Evolutionary conservation across 305 asterid genomes (phyloP).

Genomic region (Fraxinus baroniana): DNA sequence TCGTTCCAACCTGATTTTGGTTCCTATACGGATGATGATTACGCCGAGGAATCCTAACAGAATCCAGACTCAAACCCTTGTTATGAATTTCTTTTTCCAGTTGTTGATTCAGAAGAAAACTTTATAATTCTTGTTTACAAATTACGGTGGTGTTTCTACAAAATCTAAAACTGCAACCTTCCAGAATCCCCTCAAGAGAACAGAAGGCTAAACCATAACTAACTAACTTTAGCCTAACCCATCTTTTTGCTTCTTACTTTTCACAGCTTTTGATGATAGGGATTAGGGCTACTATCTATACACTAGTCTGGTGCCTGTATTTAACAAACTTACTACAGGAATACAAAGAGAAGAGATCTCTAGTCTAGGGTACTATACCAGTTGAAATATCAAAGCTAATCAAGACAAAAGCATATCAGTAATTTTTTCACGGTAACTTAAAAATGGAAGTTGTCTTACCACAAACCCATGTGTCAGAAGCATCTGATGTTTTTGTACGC

Average conservation of each 20-base stretch:
- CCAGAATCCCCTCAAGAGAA: background rate
- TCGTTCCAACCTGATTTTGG: slow-evolving; percentile 25
- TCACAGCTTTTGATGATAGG: slow-evolving; percentile 34
- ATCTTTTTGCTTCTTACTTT: slow-evolving; percentile 20
- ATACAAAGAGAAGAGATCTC: background rate
- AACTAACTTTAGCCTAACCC: slow-evolving; percentile 58
- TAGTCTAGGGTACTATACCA: background rate
- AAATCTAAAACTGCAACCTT: slow-evolving; percentile 7
- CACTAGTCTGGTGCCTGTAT: slow-evolving; percentile 28
- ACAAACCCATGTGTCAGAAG: background rate
- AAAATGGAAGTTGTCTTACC: background rate
- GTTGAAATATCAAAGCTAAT: background rate
- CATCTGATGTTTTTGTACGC: background rate
- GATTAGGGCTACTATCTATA: slow-evolving; percentile 18
- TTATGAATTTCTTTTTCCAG: slow-evolving; percentile 45
- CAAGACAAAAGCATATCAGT: slow-evolving; percentile 10
- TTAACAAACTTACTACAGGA: background rate
- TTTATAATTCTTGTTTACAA: slow-evolving; percentile 25
- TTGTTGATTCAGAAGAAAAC: slow-evolving; percentile 35
- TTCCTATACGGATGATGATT: slow-evolving; percentile 33
- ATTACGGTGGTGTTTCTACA: slow-evolving; percentile 18
- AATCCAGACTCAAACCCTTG: slow-evolving; percentile 74
- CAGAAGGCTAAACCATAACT: slow-evolving; percentile 24
- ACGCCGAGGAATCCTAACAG: slow-evolving; percentile 49
- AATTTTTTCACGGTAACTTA: background rate